Conservation (phyloP, 176 grass and related monocot genomes). For the Musa itinerans region DNA sequence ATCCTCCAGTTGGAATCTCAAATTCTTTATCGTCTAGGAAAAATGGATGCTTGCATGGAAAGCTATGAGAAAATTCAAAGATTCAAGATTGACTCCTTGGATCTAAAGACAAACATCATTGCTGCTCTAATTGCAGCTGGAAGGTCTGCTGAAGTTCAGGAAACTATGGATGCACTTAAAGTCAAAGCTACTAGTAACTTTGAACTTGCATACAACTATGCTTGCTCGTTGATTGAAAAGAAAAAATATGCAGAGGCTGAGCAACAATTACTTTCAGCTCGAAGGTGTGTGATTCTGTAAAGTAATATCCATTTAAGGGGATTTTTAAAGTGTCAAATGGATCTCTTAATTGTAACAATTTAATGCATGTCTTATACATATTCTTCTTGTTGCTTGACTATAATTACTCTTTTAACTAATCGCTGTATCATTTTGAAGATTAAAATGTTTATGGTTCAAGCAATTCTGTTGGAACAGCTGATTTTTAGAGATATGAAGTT, state of each 20-base stretch:
- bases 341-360: too few relatives aligned
- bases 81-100: constrained; percentile 64
- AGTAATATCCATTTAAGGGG: too few relatives aligned
- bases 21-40: constrained; percentile 77
- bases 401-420: too few relatives aligned
- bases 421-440: too few relatives aligned
- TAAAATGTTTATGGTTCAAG: too few relatives aligned
- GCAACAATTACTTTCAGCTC: constrained; percentile 58
- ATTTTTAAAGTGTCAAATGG: too few relatives aligned
- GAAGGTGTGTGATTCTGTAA: constrained; percentile 39
- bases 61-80: constrained; percentile 82
- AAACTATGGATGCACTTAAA: constrained; percentile 53
- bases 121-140: constrained; percentile 69
- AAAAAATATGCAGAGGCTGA: constrained; percentile 78
- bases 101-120: constrained; percentile 78
- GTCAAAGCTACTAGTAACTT: constrained; percentile 58
- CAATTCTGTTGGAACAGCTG: too few relatives aligned
- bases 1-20: constrained; percentile 87
- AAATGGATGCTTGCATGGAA: constrained; percentile 76
- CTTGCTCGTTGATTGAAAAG: constrained; percentile 78
- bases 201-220: constrained; percentile 81
- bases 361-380: too few relatives aligned
- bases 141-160: constrained; percentile 61
- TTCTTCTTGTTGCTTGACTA: too few relatives aligned
- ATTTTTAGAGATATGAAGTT: too few relatives aligned